A percentile compares a stretch with the other conserved stretches of the same genome.
These are phyloP conservation scores for Cadophora luteo-olivacea DNA, from an alignment of 2,329 filamentous ascomycete genomes.

Conservation along the genomic window DNA sequence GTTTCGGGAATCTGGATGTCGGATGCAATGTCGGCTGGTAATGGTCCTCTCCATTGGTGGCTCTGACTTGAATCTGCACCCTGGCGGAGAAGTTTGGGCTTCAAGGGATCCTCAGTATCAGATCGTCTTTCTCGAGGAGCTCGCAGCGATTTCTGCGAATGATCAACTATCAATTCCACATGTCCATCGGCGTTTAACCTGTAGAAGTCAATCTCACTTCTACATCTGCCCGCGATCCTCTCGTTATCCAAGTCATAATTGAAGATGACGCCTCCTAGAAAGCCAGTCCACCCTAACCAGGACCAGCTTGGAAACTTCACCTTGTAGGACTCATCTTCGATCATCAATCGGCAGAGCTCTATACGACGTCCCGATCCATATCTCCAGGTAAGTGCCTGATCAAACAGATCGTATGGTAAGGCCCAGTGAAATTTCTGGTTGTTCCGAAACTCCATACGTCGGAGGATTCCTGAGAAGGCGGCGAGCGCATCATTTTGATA, in stretches of 20 bases:
- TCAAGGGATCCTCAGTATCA: not conserved
- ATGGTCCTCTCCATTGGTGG: not conserved
- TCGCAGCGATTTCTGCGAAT: not conserved
- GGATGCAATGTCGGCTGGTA: not conserved
- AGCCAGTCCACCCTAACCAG: conserved; percentile 16
- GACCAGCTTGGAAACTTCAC: conserved; percentile 16
- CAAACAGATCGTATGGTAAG: conserved; percentile 10
- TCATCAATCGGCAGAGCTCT: conserved; percentile 14
- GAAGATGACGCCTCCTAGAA: conserved; percentile 3
- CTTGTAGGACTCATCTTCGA: conserved; percentile 1
- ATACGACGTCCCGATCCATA: not conserved
- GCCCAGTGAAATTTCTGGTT: conserved; percentile 18
- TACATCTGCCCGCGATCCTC: not conserved
- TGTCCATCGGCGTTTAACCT: not conserved
- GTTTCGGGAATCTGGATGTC: not conserved
- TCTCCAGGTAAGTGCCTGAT: conserved; percentile 11
- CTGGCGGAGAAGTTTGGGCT: not conserved
- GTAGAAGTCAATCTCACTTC: conserved; percentile 17
- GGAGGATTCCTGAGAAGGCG: conserved; percentile 18
- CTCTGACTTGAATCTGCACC: not conserved
- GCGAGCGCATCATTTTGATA: conserved; percentile 18
- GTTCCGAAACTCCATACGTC: conserved; percentile 16
- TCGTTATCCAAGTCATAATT: not conserved
- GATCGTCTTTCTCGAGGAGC: not conserved
- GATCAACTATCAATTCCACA: conserved; percentile 2